Percentiles rank a stretch among this genome's conserved stretches.
Conservation (phyloP, 129 eudicot genomes). For the Calendula officinalis region DNA sequence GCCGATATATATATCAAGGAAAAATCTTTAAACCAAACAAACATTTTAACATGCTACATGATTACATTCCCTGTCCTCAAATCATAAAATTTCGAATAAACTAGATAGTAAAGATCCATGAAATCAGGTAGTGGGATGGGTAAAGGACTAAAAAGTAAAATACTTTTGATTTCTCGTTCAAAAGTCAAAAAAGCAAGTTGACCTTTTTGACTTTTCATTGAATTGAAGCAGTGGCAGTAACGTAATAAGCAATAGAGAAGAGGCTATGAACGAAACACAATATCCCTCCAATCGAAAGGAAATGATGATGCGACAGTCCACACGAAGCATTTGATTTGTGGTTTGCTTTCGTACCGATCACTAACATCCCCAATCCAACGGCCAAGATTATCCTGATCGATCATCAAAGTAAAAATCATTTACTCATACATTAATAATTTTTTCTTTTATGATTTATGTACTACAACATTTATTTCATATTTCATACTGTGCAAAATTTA, state of each 20-base stretch:
- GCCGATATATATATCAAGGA: neutral
- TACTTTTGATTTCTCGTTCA: neutral
- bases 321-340: constrained; percentile 67
- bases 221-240: constrained; percentile 57
- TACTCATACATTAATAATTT: neutral
- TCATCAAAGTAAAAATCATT: neutral
- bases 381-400: constrained; percentile 66
- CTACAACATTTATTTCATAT: no score
- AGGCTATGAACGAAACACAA: constrained; percentile 81
- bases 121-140: constrained; percentile 5
- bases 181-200: constrained; percentile 2
- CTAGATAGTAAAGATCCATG: constrained; percentile 13
- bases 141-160: constrained; percentile 1
- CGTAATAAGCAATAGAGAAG: constrained; percentile 68
- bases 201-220: constrained; percentile 19
- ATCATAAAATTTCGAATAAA: neutral
- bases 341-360: constrained; percentile 74
- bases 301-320: constrained; percentile 76
- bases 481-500: no score
- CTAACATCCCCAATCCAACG: constrained; percentile 62
- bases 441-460: no score
- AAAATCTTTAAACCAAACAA: neutral
- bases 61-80: neutral
- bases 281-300: constrained; percentile 83
- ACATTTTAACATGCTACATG: neutral